phyloP scores from a whole-genome alignment of 1,139 yeast species.

The Yamadazyma pseudoaaseri region DNA sequence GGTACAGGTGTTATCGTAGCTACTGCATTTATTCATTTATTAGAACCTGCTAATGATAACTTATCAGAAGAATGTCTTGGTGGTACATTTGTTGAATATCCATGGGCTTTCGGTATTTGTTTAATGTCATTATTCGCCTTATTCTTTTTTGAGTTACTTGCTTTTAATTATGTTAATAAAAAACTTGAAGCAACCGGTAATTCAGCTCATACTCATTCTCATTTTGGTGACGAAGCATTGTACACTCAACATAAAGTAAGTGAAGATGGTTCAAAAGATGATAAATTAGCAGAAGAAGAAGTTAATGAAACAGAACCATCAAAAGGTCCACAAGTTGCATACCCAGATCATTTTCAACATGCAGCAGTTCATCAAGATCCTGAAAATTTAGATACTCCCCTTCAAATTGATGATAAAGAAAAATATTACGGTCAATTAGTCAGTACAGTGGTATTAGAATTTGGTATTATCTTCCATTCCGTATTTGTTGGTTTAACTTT shows the following conservation, averaged over 20 bases:
- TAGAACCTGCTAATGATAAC: constrained; percentile 71
- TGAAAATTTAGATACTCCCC: constrained; percentile 45
- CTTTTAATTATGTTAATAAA: constrained; percentile 49
- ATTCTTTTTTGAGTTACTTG: constrained; percentile 56
- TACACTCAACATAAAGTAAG: constrained; percentile 26
- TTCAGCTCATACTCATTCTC: constrained; percentile 45
- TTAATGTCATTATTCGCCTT: constrained; percentile 37
- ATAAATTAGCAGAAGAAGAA: constrained; percentile 21
- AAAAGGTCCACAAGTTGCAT: constrained; percentile 18
- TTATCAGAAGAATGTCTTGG: constrained; percentile 36
- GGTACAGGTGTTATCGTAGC: constrained; percentile 94
- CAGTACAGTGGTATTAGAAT: constrained; percentile 63
- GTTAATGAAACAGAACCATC: constrained; percentile 14
- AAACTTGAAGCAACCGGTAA: constrained; percentile 22
- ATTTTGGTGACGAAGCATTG: constrained; percentile 43
- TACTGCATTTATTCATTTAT: constrained; percentile 81
- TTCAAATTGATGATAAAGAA: constrained; percentile 31
- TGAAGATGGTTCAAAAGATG: constrained; percentile 18
- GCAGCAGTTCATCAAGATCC: constrained; percentile 54
- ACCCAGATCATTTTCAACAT: constrained; percentile 48
- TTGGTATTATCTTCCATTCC: constrained; percentile 81
- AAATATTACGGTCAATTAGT: constrained; percentile 45
- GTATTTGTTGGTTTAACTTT: constrained; percentile 74
- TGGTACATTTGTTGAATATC: constrained; percentile 32
- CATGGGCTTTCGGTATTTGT: constrained; percentile 43